Percentiles rank a stretch among this genome's conserved stretches.
Conservation (phyloP, 1,284 basidiomycete species). For the Ganoderma boninense region DNA sequence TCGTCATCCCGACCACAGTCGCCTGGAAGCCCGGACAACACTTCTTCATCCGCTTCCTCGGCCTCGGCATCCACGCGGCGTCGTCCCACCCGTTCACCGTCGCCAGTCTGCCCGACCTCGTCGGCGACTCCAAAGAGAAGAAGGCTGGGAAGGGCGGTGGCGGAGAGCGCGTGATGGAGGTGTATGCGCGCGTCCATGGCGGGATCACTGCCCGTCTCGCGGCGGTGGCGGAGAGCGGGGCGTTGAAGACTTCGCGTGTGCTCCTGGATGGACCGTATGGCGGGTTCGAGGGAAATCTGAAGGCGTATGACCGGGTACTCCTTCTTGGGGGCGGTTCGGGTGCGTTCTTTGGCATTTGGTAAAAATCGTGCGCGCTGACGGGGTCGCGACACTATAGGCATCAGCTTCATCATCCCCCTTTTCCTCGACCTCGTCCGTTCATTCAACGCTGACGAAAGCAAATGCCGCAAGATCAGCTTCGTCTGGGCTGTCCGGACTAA, state of each 20-base stretch:
- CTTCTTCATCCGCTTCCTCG: constrained; percentile 50
- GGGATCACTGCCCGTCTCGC: constrained; percentile 44
- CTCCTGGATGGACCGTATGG: constrained; percentile 53
- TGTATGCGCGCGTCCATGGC: constrained; percentile 38
- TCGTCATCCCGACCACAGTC: constrained; percentile 43
- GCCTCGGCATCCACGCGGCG: constrained; percentile 24
- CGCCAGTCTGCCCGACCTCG: constrained; percentile 38
- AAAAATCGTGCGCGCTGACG: not conserved
- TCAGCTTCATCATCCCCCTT: constrained; percentile 41
- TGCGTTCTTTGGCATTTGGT: constrained; percentile 14
- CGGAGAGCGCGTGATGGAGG: constrained; percentile 25
- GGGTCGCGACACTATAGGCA: constrained; percentile 29
- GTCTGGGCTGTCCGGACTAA: constrained; percentile 37
- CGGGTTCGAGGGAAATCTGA: constrained; percentile 42
- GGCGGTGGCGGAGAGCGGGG: constrained; percentile 21
- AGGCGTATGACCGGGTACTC: constrained; percentile 43
- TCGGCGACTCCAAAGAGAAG: not conserved
- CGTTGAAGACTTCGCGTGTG: constrained; percentile 36
- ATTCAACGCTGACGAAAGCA: constrained; percentile 17
- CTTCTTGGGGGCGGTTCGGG: constrained; percentile 51
- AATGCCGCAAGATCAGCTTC: constrained; percentile 34
- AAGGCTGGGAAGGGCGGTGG: not conserved
- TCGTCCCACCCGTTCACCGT: constrained; percentile 54
- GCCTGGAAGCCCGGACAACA: constrained; percentile 52
- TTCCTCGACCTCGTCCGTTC: constrained; percentile 38